Evolutionary conservation across 164 flowering plant species (phyloP), one percentile per base, ranked within the genome.

Genomic region (Santalum album): DNA sequence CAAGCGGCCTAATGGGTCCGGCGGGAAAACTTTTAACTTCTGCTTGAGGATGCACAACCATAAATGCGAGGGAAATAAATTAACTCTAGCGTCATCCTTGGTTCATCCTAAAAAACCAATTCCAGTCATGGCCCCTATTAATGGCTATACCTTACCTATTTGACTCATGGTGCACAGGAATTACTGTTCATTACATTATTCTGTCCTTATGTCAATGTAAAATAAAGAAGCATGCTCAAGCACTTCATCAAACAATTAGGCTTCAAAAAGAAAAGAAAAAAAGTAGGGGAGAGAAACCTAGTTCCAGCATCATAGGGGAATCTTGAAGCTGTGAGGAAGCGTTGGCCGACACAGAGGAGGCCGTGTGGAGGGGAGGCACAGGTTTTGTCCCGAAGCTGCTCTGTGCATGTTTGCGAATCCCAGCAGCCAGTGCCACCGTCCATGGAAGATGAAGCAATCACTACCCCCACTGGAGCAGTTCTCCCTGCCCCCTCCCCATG

Each of bases 21-120:
- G 80, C 82, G 1, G 95, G 96, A 56, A 88, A 88, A 65, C 95
- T 83, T 69, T 71, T 86, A 27, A 83, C 85, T 59, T 76, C 92
- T 0, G 69, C 75, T 48, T 79, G 87, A 56, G 95, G 84, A 92
- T 91, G 76, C 53, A 72, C 7, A 42, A 2, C 20, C 45, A 17
- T 2, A n/a, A 42, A 42, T 3, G 20, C 5, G 20, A 35, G 38
- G 7, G 23, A 55, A 51, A 54, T 11, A 36, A 54, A 43, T 43
- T 20, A 43, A 43, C n/a, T n/a, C n/a, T n/a, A n/a, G n/a, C n/a
- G n/a, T n/a, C n/a, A n/a, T n/a, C n/a, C n/a, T n/a, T n/a, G n/a
- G n/a, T n/a, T n/a, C n/a, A n/a, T n/a, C n/a, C n/a, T n/a, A n/a
- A n/a, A n/a, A n/a, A n/a, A n/a, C n/a, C n/a, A 43, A 14, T 20